Conservation (phyloP, 768 basidiomycete species). For the Phanerodontia chrysosporium region DNA sequence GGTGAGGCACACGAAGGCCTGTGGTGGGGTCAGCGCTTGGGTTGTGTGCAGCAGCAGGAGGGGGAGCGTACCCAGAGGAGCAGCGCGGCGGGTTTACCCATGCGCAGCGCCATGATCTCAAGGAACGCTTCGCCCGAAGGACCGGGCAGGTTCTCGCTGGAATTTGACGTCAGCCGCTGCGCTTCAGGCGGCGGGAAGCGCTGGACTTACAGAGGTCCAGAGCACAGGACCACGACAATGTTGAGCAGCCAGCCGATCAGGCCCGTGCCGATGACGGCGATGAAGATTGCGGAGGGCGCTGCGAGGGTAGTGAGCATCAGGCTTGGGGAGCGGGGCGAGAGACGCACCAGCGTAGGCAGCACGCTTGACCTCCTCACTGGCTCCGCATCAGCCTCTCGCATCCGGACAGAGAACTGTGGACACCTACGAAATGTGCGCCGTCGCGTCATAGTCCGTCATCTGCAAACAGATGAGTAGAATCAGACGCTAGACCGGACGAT, state of each 20-base stretch:
- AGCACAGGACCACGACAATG: slow-evolving; percentile 82
- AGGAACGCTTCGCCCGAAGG: slow-evolving; percentile 70
- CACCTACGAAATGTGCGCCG: slow-evolving; percentile 75
- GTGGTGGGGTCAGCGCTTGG: not conserved
- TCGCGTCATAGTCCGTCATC: slow-evolving; percentile 63
- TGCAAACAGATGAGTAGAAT: not conserved
- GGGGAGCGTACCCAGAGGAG: slow-evolving; percentile 60
- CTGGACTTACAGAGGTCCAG: slow-evolving; percentile 59
- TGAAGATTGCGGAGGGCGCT: slow-evolving; percentile 60
- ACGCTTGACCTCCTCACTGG: slow-evolving; percentile 73
- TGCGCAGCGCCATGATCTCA: slow-evolving; percentile 71
- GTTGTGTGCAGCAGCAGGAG: not conserved
- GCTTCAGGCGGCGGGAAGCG: slow-evolving; percentile 22
- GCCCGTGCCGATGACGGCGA: slow-evolving; percentile 71
- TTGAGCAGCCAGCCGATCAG: slow-evolving; percentile 84
- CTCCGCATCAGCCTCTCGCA: not conserved
- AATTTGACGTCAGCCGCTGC: not conserved
- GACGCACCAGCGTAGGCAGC: slow-evolving; percentile 76
- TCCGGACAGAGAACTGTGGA: not conserved
- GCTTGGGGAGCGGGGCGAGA: slow-evolving; percentile 22
- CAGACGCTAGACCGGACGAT: not conserved
- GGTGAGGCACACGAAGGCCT: slow-evolving; percentile 76
- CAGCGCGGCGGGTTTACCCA: slow-evolving; percentile 73
- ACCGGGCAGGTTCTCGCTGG: slow-evolving; percentile 62
- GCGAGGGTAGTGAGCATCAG: slow-evolving; percentile 29